Percentiles rank a stretch among this genome's conserved stretches.
phyloP scores from a whole-genome alignment of 1,139 yeast species.

The Hemisphaericaspora subhashii region DNA sequence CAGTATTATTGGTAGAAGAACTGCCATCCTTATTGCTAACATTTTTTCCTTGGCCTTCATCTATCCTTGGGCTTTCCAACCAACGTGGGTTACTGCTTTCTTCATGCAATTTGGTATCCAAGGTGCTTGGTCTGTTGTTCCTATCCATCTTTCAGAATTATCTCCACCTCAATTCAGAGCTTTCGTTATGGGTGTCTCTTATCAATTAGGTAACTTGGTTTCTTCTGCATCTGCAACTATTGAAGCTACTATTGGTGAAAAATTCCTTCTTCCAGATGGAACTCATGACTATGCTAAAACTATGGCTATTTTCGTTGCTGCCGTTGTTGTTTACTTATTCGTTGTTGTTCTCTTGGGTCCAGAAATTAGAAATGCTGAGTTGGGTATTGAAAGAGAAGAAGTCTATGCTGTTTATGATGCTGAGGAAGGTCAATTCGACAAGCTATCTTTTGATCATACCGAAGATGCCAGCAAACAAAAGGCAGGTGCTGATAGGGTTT shows the following conservation, averaged over 20 bases:
- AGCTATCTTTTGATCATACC: too few species aligned
- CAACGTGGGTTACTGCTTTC: slow-evolving; percentile 68
- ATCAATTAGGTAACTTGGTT: slow-evolving; percentile 82
- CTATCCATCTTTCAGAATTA: slow-evolving; percentile 73
- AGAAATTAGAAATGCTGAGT: slow-evolving; percentile 55
- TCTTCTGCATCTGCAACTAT: slow-evolving; percentile 84
- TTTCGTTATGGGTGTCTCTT: slow-evolving; percentile 71
- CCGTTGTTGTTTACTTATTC: slow-evolving; percentile 66
- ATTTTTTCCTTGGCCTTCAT: slow-evolving; percentile 64
- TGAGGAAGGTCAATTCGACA: too few species aligned
- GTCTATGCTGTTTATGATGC: slow-evolving; percentile 9
- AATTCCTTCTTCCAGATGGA: slow-evolving; percentile 47
- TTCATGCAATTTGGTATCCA: slow-evolving; percentile 80
- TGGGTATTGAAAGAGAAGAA: slow-evolving; percentile 26
- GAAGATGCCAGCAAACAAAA: too few species aligned
- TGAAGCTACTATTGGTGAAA: slow-evolving; percentile 71
- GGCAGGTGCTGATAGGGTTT: too few species aligned
- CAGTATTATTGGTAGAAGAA: slow-evolving; percentile 37
- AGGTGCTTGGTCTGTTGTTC: slow-evolving; percentile 88
- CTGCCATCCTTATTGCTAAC: slow-evolving; percentile 52
- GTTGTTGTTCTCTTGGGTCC: slow-evolving; percentile 69
- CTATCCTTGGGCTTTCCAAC: slow-evolving; percentile 71
- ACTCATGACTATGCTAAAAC: slow-evolving; percentile 45
- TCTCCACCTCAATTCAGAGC: slow-evolving; percentile 77
- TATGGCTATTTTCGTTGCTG: slow-evolving; percentile 78